Conservation (phyloP, 352 stramenopile genomes). For the Blastocystis sp. region DNA sequence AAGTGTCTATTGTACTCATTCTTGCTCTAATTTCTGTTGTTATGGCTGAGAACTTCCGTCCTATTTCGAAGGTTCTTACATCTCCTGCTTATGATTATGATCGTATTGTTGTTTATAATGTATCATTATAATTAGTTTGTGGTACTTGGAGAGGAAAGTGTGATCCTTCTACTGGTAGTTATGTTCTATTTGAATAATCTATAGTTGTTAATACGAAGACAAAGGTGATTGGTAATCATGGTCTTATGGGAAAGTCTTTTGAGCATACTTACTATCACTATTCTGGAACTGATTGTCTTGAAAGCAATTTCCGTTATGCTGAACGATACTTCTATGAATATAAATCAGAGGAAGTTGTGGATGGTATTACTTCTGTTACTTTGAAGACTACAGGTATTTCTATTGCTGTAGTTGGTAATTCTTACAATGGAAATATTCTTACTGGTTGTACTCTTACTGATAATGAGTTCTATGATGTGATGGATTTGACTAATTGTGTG, state of each 20-base stretch:
- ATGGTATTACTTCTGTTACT: not conserved
- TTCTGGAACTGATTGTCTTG: slow-evolving; percentile 5
- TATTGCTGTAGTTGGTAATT: not conserved
- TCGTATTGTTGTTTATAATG: not conserved
- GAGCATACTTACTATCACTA: not conserved
- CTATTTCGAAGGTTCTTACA: slow-evolving; percentile 39
- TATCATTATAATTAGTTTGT: slow-evolving; percentile 21
- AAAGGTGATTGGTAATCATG: slow-evolving; percentile 34
- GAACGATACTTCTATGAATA: slow-evolving; percentile 3
- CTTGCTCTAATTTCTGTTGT: slow-evolving; percentile 13
- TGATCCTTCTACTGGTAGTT: not conserved
- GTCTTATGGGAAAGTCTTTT: slow-evolving; percentile 22
- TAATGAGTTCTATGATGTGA: slow-evolving; percentile 31
- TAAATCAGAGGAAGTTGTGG: not conserved
- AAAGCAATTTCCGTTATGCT: not conserved
- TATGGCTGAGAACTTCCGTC: slow-evolving; percentile 18
- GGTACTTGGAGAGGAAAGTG: slow-evolving; percentile 16
- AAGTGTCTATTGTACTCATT: slow-evolving; percentile 3
- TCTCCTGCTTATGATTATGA: slow-evolving; percentile 29
- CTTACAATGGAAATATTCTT: not conserved
- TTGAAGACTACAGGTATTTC: not conserved
- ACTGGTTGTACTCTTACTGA: not conserved
- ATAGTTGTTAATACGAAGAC: not conserved
- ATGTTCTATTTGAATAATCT: not conserved
- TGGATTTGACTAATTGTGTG: not conserved